Evolutionary conservation across 352 stramenopile genomes (phyloP), one percentile per base, ranked within the genome.

Genomic region (Globisporangium nunn): DNA sequence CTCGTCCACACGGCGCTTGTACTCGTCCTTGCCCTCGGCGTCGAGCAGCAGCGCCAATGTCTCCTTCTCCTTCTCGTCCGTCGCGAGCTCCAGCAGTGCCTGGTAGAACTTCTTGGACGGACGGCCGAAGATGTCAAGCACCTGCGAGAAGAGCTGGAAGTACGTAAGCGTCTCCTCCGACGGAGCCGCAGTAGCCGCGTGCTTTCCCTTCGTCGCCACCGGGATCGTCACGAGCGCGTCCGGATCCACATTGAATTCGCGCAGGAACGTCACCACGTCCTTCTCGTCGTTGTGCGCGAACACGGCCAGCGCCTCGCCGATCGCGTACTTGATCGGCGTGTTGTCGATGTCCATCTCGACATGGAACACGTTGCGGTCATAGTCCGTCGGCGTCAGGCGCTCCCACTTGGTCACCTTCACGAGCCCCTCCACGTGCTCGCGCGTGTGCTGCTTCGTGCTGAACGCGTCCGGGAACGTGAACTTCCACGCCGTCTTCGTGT

Each of bases 351-450:
- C 85, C 72, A 95, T 90, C 57, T 91, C 81, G 48, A 93, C 55
- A 66, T 93, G 85, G 70, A 92, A 91, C 39, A 95, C 85, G 63
- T 95, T 91, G 40, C 85, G 81, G 59, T 72, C 77, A 71, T 95
- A 95, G 61, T 89, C 80, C 12, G 54, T 58, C 0, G 85, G 85
- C 15, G 85, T 95, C 44, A 95, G 67, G 30, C 85, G 79, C 59
- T 88, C 67, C 73, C 81, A 91, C 56, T 88, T 88, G 50, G 78
- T 91, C 49, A 93, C 78, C 28, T 61, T 70, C 53, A 91, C 77
- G 15, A 93, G 51, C 35, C 82, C 75, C 41, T 84, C 84, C 50
- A 88, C 78, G 64, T 89, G 81, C 55, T 86, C 74, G 51, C 79
- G 75, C 52, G 89, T 69, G 49, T 68, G 65, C 39, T 85, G 75